Evolutionary conservation across 2,329 filamentous ascomycete genomes (phyloP).

Genomic region (Zasmidium citrigriseum): DNA sequence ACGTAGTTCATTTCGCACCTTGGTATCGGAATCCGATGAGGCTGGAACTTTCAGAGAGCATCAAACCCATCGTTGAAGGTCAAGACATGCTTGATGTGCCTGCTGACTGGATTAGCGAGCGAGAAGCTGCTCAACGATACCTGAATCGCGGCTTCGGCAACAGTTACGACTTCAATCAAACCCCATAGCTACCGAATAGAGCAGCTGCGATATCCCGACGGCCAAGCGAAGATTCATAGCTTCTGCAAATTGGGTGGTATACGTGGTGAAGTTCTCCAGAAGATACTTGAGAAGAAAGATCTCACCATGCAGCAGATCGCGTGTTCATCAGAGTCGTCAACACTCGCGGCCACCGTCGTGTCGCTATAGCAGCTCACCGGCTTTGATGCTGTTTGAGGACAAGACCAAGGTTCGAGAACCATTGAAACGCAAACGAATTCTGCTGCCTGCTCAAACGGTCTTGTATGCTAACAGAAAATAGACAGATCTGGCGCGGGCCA

Average conservation of each 20-base stretch:
- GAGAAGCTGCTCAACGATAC: slow-evolving; percentile 50
- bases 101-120: slow-evolving; percentile 50
- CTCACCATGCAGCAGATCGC: no score
- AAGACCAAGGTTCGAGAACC: no score
- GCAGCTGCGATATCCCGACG: no score
- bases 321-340: no score
- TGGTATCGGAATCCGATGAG: slow-evolving; percentile 59
- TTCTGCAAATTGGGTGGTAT: no score
- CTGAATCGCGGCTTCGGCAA: slow-evolving; percentile 61
- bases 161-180: slow-evolving; percentile 63
- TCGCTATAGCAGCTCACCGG: neutral
- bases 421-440: neutral
- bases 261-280: no score
- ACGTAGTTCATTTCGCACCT: slow-evolving; percentile 54
- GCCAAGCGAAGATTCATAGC: no score
- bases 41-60: slow-evolving; percentile 54
- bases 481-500: neutral
- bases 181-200: no score
- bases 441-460: neutral
- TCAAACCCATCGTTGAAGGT: slow-evolving; percentile 48
- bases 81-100: slow-evolving; percentile 51
- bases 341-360: neutral
- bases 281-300: no score
- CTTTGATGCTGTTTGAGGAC: neutral
- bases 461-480: neutral